A percentile compares a stretch with the other conserved stretches of the same genome.
phyloP scores from a whole-genome alignment of 331 rosid genomes.

The Quercus tomentella region DNA sequence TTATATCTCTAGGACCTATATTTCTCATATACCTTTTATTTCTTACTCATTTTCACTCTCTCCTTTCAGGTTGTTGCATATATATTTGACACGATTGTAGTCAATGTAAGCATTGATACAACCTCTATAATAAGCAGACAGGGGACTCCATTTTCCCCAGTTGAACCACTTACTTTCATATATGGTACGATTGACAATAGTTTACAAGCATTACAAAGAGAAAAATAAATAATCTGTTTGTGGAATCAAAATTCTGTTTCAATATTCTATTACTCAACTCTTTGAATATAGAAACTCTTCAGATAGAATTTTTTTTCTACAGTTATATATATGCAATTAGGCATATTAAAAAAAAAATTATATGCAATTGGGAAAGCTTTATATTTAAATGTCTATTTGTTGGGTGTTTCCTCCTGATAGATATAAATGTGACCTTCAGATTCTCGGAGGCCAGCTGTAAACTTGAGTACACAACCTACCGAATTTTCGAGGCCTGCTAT shows the following conservation, averaged over 20 bases:
- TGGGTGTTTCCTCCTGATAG: constrained; percentile 2
- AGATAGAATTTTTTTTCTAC: not conserved
- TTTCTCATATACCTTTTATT: constrained; percentile 19
- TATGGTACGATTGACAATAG: constrained; percentile 45
- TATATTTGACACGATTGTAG: constrained; percentile 41
- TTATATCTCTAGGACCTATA: constrained; percentile 6
- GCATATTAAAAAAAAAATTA: too few species aligned
- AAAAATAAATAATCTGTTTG: not conserved
- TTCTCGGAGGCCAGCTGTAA: constrained; percentile 66
- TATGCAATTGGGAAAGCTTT: not conserved
- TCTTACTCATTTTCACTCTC: not conserved
- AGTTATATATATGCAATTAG: too few species aligned
- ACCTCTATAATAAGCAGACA: constrained; percentile 61
- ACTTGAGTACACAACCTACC: constrained; percentile 56
- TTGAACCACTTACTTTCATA: constrained; percentile 70
- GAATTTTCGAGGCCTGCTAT: not conserved
- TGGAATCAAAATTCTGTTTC: not conserved
- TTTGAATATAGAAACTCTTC: not conserved
- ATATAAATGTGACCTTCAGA: constrained; percentile 44
- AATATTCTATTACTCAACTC: not conserved
- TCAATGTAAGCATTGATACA: constrained; percentile 51
- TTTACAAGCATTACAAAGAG: constrained; percentile 1
- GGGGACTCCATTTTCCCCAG: constrained; percentile 67
- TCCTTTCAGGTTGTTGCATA: constrained; percentile 42
- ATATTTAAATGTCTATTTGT: not conserved